Base-by-base conservation (phyloP, 2,329 filamentous ascomycete species). In the Neonectria coccinea region DNA sequence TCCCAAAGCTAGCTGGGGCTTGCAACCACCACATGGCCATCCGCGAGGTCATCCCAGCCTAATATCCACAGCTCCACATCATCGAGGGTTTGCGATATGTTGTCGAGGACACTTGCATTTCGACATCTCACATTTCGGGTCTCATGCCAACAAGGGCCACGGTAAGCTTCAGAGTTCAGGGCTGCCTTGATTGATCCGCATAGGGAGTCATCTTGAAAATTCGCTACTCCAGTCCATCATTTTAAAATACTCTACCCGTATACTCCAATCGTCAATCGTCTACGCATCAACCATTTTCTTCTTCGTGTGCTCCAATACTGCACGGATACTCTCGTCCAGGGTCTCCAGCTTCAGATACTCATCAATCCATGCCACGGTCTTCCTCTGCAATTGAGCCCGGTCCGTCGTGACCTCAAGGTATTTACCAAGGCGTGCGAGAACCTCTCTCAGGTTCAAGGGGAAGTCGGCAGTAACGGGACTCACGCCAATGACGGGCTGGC, bases 401-500 rank as follows among this genome's bases (percentile, higher is more conserved):
- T 88, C 81, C 20, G 80, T 80, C 2, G 82, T 84, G 12, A 74
- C 78, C 31, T 80, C 78, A 59, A 85, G 63, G 5, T 80, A 80
- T 22, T 77, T 82, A 73, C 86, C 89, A 66, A 97, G 78, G 50
- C 85, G 82, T 1, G 84, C 82, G 56, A 97, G 82, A 8, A 89
- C 86, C 63, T 87, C 84, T 54, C 89, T 87, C 65, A 97, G 80
- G 52, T 89, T 91, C 45, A 84, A 82, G 7, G 94, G 92, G 78
- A 97, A 97, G 4, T 89, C 87, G 8, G 90, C 83, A 3, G 91
- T 91, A 36, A 83, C 81, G 5, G 86, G 77, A 27, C 86, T 84
- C 16, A 94, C 78, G 20, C 89, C 90, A 54, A 92, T 81, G 2
- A 97, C 82, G 5, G 92, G 89, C 71, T 91, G 85, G 73, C 87